These are phyloP conservation scores for Lophiostoma macrostomum DNA, from an alignment of 495 filamentous ascomycete species.

Conservation along the genomic window DNA sequence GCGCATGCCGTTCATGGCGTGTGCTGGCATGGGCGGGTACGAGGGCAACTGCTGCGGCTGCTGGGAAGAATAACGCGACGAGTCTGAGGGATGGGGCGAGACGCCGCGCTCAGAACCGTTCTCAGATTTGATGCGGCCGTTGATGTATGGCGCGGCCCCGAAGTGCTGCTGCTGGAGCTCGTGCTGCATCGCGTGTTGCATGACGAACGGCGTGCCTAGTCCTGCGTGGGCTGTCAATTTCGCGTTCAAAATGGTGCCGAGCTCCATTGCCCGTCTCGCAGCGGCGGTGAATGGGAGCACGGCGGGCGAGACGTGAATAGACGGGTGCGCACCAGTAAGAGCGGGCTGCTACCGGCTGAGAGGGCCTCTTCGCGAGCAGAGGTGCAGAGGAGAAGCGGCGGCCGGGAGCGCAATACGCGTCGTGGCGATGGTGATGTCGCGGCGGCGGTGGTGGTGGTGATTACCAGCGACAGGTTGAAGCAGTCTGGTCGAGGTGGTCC, in stretches of 20 bases:
- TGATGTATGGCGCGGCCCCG: constrained; percentile 36
- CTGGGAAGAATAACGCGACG: constrained; percentile 56
- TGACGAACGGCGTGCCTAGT: constrained; percentile 32
- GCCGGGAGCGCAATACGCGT: neutral
- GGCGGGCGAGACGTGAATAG: constrained; percentile 3
- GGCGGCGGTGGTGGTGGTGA: constrained; percentile 10
- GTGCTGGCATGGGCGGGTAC: constrained; percentile 38
- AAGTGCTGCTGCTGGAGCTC: constrained; percentile 36
- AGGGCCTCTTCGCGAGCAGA: constrained; percentile 1
- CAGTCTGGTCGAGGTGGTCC: constrained; percentile 27
- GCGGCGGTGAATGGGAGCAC: constrained; percentile 1
- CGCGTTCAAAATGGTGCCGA: constrained; percentile 41
- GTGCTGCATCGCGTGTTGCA: constrained; percentile 39
- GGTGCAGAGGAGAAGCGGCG: neutral
- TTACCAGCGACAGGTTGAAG: constrained; percentile 7
- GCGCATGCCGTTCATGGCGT: constrained; percentile 49
- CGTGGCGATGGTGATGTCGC: neutral
- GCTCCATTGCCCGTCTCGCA: constrained; percentile 29
- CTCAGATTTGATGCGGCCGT: constrained; percentile 49
- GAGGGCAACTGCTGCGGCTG: constrained; percentile 49
- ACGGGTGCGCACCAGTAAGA: constrained; percentile 32
- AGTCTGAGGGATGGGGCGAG: constrained; percentile 69
- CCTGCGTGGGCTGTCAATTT: constrained; percentile 31
- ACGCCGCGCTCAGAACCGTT: constrained; percentile 64
- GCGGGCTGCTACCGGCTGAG: constrained; percentile 10